phyloP scores from a whole-genome alignment of 108 stramenopile genomes.

The Fistulifera solaris region DNA sequence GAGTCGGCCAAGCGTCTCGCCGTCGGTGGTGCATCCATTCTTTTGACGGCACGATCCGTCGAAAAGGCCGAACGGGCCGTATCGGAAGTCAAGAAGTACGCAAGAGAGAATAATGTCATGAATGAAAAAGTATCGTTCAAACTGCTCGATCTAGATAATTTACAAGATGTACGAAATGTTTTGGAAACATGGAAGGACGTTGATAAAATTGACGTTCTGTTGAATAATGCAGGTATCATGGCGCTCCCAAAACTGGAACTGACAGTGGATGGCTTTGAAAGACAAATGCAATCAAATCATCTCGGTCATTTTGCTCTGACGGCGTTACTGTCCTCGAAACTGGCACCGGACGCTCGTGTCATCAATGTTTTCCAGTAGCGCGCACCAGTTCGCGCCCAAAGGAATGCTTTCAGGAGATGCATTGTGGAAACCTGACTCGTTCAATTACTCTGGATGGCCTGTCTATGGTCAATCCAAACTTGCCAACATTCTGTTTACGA shows the following conservation, averaged over 20 bases:
- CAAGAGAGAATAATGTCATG: constrained; percentile 16
- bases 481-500: constrained; percentile 72
- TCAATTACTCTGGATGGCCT: constrained; percentile 64
- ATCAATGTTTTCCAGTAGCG: constrained; percentile 66
- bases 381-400: constrained; percentile 32
- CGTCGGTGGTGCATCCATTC: constrained; percentile 67
- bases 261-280: constrained; percentile 77
- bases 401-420: constrained; percentile 14
- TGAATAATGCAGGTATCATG: constrained; percentile 92
- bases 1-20: constrained; percentile 75
- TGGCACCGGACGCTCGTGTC: constrained; percentile 40
- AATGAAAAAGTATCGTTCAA: constrained; percentile 36
- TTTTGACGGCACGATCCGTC: constrained; percentile 45
- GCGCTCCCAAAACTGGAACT: constrained; percentile 55
- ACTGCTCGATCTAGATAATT: constrained; percentile 50
- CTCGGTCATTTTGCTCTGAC: constrained; percentile 82
- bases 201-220: constrained; percentile 41
- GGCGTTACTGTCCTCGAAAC: constrained; percentile 36
- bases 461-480: constrained; percentile 68
- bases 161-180: constrained; percentile 50
- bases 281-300: constrained; percentile 76
- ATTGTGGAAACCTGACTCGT: constrained; percentile 35
- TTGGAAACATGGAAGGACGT: constrained; percentile 25
- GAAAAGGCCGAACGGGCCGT: constrained; percentile 49
- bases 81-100: constrained; percentile 36